phyloP scores from a whole-genome alignment of 148 eudicot genomes.

The Spergularia bocconei region DNA sequence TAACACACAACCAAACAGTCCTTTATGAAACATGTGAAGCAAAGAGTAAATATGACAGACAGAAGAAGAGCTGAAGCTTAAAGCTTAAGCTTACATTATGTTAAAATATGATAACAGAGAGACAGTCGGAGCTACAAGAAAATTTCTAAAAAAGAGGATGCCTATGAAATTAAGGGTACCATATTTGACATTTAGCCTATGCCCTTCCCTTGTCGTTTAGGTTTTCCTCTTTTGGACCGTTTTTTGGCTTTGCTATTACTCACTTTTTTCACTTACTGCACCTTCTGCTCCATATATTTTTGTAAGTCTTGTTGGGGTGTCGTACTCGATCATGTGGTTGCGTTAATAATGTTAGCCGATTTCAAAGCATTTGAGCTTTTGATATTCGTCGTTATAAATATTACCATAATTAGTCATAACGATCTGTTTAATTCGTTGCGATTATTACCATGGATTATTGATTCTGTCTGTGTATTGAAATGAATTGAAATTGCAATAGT shows the following conservation, averaged over 20 bases:
- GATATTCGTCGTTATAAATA: neutral
- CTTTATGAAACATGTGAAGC: conserved; percentile 23
- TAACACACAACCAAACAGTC: conserved; percentile 15
- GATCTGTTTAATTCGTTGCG: too few relatives aligned
- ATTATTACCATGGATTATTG: too few relatives aligned
- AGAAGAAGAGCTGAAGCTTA: neutral
- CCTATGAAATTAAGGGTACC: conserved; percentile 17
- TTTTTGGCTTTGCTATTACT: neutral
- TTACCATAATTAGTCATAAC: too few relatives aligned
- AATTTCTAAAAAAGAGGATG: conserved; percentile 11
- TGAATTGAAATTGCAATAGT: too few relatives aligned
- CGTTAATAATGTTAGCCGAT: too few relatives aligned
- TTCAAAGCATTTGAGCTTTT: too few relatives aligned
- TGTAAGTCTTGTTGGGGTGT: neutral
- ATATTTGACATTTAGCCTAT: conserved; percentile 23
- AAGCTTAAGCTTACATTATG: conserved; percentile 3
- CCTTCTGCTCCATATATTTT: conserved; percentile 12
- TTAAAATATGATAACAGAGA: neutral
- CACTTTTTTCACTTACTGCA: neutral
- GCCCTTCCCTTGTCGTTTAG: conserved; percentile 22
- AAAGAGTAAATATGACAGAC: neutral
- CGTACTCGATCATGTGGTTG: too few relatives aligned
- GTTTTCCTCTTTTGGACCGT: conserved; percentile 14
- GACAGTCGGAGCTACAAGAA: conserved; percentile 1
- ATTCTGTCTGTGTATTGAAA: too few relatives aligned